Evolutionary conservation across 805 yeast genomes (phyloP).

Genomic region (Candida stauntonica): DNA sequence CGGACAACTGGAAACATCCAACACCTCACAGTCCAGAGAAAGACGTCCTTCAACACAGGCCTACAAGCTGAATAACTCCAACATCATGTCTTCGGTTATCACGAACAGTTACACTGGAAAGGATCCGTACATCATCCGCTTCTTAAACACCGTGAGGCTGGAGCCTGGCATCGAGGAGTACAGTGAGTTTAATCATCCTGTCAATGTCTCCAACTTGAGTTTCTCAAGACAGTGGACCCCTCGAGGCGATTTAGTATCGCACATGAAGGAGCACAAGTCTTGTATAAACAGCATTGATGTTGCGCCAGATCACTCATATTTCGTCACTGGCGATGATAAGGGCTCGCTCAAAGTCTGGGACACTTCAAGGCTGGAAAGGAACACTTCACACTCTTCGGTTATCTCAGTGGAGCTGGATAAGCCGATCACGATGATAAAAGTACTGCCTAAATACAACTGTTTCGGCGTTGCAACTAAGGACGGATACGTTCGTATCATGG

Average conservation of each 20-base stretch:
- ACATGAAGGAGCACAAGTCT: conserved; percentile 57
- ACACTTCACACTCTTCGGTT: conserved; percentile 48
- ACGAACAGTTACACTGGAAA: conserved; percentile 63
- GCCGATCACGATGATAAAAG: conserved; percentile 44
- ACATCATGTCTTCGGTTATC: conserved; percentile 27
- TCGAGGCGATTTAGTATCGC: conserved; percentile 54
- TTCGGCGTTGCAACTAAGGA: conserved; percentile 49
- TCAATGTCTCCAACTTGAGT: conserved; percentile 5
- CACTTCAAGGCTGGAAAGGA: conserved; percentile 54
- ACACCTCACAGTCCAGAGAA: conserved; percentile 14
- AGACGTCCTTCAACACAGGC: conserved; percentile 14
- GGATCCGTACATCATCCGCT: conserved; percentile 57
- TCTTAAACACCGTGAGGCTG: conserved; percentile 47
- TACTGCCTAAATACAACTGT: conserved; percentile 51
- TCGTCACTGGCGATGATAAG: conserved; percentile 73
- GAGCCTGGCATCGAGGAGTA: conserved; percentile 58
- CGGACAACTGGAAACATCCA: conserved; percentile 37
- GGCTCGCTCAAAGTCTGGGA: conserved; percentile 83
- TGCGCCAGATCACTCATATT: conserved; percentile 58
- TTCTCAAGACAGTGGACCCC: conserved; percentile 33
- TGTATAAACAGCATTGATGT: conserved; percentile 54
- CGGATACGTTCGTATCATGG: conserved; percentile 32
- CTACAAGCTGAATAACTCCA: conserved; percentile 9
- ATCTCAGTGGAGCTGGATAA: conserved; percentile 45
- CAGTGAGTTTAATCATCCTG: conserved; percentile 56